Evolutionary conservation across 192 early-diverging fungal genomes (phyloP).

Genomic region (Chytriomyces hyalinus): DNA sequence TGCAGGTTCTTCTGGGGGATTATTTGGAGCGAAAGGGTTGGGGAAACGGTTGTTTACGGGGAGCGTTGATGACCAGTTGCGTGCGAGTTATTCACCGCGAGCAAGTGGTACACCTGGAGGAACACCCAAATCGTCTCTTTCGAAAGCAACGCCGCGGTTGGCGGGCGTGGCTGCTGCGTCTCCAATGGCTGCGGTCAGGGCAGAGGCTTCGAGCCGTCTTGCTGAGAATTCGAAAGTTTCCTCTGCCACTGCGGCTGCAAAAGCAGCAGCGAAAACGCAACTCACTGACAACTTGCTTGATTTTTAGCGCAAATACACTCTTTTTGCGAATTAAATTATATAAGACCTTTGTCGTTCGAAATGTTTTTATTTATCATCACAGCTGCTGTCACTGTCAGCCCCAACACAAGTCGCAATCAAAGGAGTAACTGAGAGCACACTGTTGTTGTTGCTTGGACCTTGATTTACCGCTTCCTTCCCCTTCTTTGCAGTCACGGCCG

Average conservation of each 20-base stretch:
- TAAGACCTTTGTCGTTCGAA: background rate
- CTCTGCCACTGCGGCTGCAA: background rate
- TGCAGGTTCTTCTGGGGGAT: background rate
- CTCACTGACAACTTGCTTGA: slow-evolving; percentile 29
- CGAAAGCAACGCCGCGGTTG: background rate
- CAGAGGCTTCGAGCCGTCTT: background rate
- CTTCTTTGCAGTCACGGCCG: background rate
- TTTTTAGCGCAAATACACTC: background rate
- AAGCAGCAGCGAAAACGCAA: background rate
- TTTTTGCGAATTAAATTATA: too few relatives aligned
- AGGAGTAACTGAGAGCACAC: background rate
- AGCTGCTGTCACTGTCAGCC: slow-evolving; percentile 1
- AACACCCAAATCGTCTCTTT: background rate
- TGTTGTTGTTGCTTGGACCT: background rate
- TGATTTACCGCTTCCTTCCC: background rate
- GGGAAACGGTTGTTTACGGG: background rate
- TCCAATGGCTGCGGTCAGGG: background rate
- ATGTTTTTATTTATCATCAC: slow-evolving; percentile 4
- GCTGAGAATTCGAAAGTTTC: background rate
- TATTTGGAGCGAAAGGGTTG: background rate
- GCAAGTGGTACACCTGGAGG: background rate
- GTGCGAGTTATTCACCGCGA: slow-evolving; percentile 20
- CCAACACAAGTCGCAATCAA: background rate
- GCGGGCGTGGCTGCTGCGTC: background rate
- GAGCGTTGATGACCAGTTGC: slow-evolving; percentile 18